Conservation (phyloP, 441 rosid species). For the Populus hybrid region DNA sequence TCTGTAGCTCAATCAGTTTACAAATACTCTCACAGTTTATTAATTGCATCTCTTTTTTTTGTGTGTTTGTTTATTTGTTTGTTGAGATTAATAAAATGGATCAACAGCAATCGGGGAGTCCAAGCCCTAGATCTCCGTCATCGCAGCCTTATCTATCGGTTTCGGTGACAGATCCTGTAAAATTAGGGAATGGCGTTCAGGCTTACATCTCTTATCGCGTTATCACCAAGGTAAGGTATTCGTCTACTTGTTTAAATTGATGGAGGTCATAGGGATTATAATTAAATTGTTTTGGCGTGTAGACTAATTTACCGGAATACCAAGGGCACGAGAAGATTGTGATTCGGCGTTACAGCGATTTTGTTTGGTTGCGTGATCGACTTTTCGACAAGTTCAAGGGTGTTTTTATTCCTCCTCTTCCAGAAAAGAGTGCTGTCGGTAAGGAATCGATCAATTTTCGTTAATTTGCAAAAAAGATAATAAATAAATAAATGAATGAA, state of each 20-base stretch:
- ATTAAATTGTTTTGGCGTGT: conserved; percentile 19
- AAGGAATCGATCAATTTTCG: conserved; percentile 19
- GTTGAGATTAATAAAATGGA: conserved; percentile 29
- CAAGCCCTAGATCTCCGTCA: conserved; percentile 89
- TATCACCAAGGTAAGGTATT: conserved; percentile 65
- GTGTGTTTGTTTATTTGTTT: background rate
- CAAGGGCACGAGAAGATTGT: conserved; percentile 95
- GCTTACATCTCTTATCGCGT: conserved; percentile 91
- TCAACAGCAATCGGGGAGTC: conserved; percentile 54
- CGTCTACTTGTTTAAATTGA: background rate
- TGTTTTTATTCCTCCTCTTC: conserved; percentile 90
- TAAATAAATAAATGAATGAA: too few species aligned
- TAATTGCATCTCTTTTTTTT: background rate
- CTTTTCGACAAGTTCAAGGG: conserved; percentile 90
- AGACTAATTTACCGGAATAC: conserved; percentile 86
- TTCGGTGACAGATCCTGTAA: conserved; percentile 92
- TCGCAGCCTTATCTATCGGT: conserved; percentile 69
- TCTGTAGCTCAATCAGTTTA: background rate
- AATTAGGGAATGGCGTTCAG: conserved; percentile 97
- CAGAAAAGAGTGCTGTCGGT: conserved; percentile 99
- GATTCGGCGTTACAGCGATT: conserved; percentile 89
- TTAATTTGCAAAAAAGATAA: background rate
- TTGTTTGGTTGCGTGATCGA: conserved; percentile 89
- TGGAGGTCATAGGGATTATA: background rate
- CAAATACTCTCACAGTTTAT: background rate